Percentiles rank a stretch among this genome's conserved stretches.
These are phyloP conservation scores for Ascocoryne sarcoides DNA, from an alignment of 2,329 filamentous ascomycete species.

Conservation along the genomic window DNA sequence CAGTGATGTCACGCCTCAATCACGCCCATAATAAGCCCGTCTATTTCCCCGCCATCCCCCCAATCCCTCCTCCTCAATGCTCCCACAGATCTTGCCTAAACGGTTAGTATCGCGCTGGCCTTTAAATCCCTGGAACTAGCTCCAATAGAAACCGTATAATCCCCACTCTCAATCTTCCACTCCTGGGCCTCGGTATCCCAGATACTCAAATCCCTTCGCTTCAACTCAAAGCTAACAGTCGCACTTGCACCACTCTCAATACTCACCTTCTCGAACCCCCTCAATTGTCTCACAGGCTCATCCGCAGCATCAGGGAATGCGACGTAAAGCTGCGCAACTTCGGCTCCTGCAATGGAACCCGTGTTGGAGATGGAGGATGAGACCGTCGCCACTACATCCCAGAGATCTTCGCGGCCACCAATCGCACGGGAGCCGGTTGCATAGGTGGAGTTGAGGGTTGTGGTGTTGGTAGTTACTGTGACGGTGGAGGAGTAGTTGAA, in stretches of 20 bases:
- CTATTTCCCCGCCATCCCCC: too few relatives aligned
- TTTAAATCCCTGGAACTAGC: constrained; percentile 15
- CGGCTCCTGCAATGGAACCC: constrained; percentile 30
- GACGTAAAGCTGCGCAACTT: constrained; percentile 20
- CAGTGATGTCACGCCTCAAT: too few relatives aligned
- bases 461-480: constrained; percentile 10
- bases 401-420: constrained; percentile 45
- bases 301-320: background rate
- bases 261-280: constrained; percentile 52
- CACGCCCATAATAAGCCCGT: too few relatives aligned
- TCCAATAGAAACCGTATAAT: constrained; percentile 18
- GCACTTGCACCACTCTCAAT: constrained; percentile 39
- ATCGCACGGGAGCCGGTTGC: constrained; percentile 18
- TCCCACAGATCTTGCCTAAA: too few relatives aligned
- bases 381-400: constrained; percentile 41
- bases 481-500: constrained; percentile 34
- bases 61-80: too few relatives aligned
- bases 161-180: constrained; percentile 39
- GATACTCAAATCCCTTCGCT: constrained; percentile 52
- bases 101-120: too few relatives aligned
- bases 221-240: constrained; percentile 42
- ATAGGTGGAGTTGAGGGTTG: constrained; percentile 28
- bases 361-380: constrained; percentile 43
- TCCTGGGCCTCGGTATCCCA: constrained; percentile 54
- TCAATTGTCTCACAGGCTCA: constrained; percentile 47